Percentiles rank a stretch among this genome's conserved stretches.
These are phyloP conservation scores for Phytophthora pseudosyringae DNA, from an alignment of 352 stramenopile species.

Conservation along the genomic window DNA sequence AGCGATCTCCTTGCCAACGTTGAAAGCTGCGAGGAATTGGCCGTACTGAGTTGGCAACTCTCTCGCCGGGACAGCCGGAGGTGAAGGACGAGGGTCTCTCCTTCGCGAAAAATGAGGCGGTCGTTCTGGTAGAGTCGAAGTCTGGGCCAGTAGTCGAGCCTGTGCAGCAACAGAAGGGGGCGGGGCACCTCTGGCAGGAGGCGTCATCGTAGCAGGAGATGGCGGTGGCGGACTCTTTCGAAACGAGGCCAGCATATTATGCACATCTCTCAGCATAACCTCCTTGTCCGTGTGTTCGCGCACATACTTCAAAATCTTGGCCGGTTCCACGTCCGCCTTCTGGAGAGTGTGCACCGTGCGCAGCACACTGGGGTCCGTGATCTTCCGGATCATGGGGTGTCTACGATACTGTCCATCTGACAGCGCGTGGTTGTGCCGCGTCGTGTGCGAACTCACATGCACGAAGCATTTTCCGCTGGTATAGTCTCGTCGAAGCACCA, in stretches of 20 bases:
- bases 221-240: slow-evolving; percentile 15
- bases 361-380: slow-evolving; percentile 29
- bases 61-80: not conserved
- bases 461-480: slow-evolving; percentile 28
- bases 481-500: slow-evolving; percentile 29
- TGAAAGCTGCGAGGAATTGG: slow-evolving; percentile 36
- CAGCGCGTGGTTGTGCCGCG: slow-evolving; percentile 33
- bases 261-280: slow-evolving; percentile 26
- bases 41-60: slow-evolving; percentile 27
- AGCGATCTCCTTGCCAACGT: slow-evolving; percentile 35
- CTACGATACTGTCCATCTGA: slow-evolving; percentile 31
- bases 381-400: slow-evolving; percentile 34
- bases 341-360: slow-evolving; percentile 28
- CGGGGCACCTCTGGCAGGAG: not conserved
- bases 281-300: slow-evolving; percentile 37
- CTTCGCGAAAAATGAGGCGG: slow-evolving; percentile 10
- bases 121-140: not conserved
- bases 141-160: not conserved
- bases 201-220: not conserved
- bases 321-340: slow-evolving; percentile 28
- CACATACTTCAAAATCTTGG: slow-evolving; percentile 40
- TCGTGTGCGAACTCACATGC: slow-evolving; percentile 33
- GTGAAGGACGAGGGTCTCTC: not conserved
- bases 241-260: slow-evolving; percentile 34
- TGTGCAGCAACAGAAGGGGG: not conserved